Percentiles rank a stretch among this genome's conserved stretches.
These are phyloP conservation scores for Colletotrichum cereale DNA, from an alignment of 2,329 filamentous ascomycete species.

Conservation along the genomic window DNA sequence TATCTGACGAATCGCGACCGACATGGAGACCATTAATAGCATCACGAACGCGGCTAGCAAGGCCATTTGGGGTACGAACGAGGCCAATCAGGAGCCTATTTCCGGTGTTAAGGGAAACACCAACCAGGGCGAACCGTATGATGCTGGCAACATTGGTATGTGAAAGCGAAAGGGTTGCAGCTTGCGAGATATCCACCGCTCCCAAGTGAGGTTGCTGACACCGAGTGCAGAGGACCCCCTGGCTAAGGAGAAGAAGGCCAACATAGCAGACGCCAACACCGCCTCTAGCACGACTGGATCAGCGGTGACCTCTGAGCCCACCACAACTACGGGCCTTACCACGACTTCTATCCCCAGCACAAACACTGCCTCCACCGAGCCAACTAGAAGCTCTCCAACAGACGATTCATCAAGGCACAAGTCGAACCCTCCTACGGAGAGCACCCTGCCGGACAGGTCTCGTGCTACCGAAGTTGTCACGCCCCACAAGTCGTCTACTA, in stretches of 20 bases:
- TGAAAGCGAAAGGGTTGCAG: background rate
- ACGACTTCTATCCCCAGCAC: background rate
- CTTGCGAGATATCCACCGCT: background rate
- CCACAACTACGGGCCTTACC: background rate
- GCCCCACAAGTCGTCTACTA: background rate
- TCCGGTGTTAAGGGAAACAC: slow-evolving; percentile 78
- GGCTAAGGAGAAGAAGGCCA: slow-evolving; percentile 26
- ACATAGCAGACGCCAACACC: slow-evolving; percentile 4
- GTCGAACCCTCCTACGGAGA: background rate
- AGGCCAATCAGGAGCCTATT: slow-evolving; percentile 71
- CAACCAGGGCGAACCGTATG: slow-evolving; percentile 78
- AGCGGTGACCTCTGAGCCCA: background rate
- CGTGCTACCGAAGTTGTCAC: background rate
- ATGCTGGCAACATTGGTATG: slow-evolving; percentile 79
- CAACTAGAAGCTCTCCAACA: background rate
- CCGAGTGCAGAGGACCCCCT: background rate
- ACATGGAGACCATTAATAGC: slow-evolving; percentile 75
- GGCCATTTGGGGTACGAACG: slow-evolving; percentile 59
- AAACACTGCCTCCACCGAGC: background rate
- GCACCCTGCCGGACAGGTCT: background rate
- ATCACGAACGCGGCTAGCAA: slow-evolving; percentile 58
- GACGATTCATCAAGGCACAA: background rate
- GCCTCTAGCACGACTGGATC: background rate
- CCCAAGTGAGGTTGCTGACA: background rate
- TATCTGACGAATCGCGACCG: slow-evolving; percentile 42